Conservation (phyloP, 1,284 basidiomycete genomes). For the Tilletia walkeri region DNA sequence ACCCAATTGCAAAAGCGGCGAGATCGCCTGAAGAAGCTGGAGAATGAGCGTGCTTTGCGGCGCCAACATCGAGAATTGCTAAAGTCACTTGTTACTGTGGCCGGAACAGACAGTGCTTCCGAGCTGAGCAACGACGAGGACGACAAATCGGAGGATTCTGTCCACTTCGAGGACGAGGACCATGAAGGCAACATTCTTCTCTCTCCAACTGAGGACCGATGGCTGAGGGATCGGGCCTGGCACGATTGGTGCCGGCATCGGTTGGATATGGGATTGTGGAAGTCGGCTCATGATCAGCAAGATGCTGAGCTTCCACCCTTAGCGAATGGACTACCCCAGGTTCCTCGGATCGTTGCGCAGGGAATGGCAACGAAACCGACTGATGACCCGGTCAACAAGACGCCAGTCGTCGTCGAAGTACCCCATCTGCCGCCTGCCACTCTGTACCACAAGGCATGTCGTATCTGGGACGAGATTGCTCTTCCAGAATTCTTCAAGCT, state of each 20-base stretch:
- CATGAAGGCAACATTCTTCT: not conserved
- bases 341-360: not conserved
- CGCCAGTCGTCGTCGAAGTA: not conserved
- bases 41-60: not conserved
- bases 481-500: slow-evolving; percentile 1
- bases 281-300: slow-evolving; percentile 1
- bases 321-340: not conserved
- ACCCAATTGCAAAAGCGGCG: slow-evolving; percentile 3
- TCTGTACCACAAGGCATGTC: not conserved
- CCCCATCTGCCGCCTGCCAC: not conserved
- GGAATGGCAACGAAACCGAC: not conserved
- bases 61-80: not conserved
- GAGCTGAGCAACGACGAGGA: slow-evolving; percentile 5
- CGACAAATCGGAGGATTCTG: not conserved
- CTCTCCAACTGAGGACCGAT: not conserved
- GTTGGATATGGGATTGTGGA: not conserved
- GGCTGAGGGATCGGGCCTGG: slow-evolving; percentile 2
- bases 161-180: slow-evolving; percentile 11
- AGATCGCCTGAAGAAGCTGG: not conserved
- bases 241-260: not conserved
- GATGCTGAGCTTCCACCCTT: not conserved
- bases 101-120: not conserved
- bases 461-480: slow-evolving; percentile 8
- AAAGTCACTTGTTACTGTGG: not conserved
- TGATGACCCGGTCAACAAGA: not conserved